Base-by-base conservation (phyloP, 148 eudicot genomes). In the Dysphania ambrosioides region DNA sequence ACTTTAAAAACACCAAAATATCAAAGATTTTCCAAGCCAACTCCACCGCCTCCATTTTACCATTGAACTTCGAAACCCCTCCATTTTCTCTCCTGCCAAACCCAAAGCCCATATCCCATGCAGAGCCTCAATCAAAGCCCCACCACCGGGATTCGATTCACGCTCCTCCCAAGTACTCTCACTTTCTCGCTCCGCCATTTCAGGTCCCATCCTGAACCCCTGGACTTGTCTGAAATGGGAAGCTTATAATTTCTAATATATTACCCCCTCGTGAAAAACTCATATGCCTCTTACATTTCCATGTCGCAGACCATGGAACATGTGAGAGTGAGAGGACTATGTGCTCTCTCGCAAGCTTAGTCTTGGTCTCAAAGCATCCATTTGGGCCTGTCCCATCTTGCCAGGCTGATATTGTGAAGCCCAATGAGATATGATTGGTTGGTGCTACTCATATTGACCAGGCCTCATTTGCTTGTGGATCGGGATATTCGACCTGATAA, bases 301-400 rank as follows among this genome's bases (percentile, higher is more conserved):
- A n/a, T n/a, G n/a, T n/a, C n/a, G n/a, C n/a, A n/a, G n/a, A n/a
- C n/a, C n/a, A n/a, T n/a, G n/a, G n/a, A n/a, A n/a, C n/a, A n/a
- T n/a, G n/a, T n/a, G n/a, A n/a, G n/a, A n/a, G n/a, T n/a, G n/a
- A n/a, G n/a, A n/a, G n/a, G n/a, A n/a, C n/a, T n/a, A n/a, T n/a
- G n/a, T n/a, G n/a, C n/a, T n/a, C n/a, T n/a, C n/a, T n/a, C n/a
- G n/a, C n/a, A 23, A 82, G 73, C 60, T 75, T 95, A 42, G 82
- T 95, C 0, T 72, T 89, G 21, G 76, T 95, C 71, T 68, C 63
- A 61, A 95, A 90, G 82, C 72, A 60, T 15, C 93, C 80, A 30
- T 95, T 84, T 62, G 98, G 98, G 34, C 96, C 97, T 6, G 93
- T 95, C 0, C 98, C 98, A 3, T 34, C 74, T 1, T 92, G 98